Evolutionary conservation across 352 stramenopile species (phyloP).

Genomic region (Phytophthora meadii): DNA sequence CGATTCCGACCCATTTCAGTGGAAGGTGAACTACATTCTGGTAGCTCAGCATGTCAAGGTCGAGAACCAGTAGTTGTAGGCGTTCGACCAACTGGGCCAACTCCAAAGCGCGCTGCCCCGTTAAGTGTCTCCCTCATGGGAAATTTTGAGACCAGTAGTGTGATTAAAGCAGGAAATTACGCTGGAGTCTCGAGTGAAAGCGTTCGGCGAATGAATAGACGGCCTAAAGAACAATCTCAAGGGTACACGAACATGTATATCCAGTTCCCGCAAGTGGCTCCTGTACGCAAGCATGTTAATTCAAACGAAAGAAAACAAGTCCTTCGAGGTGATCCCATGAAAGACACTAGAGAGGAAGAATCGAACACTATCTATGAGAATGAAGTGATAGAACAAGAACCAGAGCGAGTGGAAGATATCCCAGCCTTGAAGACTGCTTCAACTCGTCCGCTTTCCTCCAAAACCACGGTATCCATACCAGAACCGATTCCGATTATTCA

Average conservation of each 20-base stretch:
- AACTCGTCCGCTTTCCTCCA: conserved; percentile 6
- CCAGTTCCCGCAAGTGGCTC: conserved; percentile 62
- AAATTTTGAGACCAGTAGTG: background rate
- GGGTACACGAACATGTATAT: conserved; percentile 56
- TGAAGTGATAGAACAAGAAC: background rate
- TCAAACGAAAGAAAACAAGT: conserved; percentile 13
- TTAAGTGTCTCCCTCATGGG: conserved; percentile 30
- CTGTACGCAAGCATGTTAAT: conserved; percentile 39
- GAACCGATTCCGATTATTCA: conserved; percentile 9
- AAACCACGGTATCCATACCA: background rate
- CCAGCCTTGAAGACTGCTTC: background rate
- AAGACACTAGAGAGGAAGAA: conserved; percentile 10
- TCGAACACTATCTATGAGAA: conserved; percentile 1
- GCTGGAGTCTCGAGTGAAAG: background rate
- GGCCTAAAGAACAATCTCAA: background rate
- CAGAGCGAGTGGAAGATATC: conserved; percentile 3
- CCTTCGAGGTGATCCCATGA: background rate
- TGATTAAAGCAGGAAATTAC: background rate
- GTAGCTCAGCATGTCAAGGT: conserved; percentile 1
- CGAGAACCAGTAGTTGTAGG: conserved; percentile 45
- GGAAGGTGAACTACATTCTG: conserved; percentile 10
- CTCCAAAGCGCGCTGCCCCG: conserved; percentile 33
- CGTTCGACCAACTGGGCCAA: conserved; percentile 31
- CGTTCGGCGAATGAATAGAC: background rate
- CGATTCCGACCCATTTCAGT: conserved; percentile 48